Conservation (phyloP, 2,329 filamentous ascomycete genomes). For the Hymenoscyphus repandus region DNA sequence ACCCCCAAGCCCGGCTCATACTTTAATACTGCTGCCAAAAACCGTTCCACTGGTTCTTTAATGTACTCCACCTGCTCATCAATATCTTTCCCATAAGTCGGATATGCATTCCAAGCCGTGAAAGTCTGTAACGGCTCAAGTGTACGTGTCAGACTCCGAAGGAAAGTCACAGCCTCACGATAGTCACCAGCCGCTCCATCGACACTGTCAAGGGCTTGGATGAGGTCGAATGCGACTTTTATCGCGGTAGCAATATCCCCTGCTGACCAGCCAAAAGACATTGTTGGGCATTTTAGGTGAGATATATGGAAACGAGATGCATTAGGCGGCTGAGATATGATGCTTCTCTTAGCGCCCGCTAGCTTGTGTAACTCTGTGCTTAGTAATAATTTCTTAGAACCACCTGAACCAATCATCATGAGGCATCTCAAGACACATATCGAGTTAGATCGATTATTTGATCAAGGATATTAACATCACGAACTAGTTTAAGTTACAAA, state of each 20-base stretch:
- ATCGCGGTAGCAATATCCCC: constrained; percentile 9
- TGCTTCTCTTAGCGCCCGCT: too few species aligned
- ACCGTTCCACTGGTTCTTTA: constrained; percentile 7
- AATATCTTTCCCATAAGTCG: constrained; percentile 8
- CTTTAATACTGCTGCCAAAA: constrained; percentile 2
- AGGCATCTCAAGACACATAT: too few species aligned
- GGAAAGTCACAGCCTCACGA: constrained; percentile 12
- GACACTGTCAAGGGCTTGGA: constrained; percentile 7
- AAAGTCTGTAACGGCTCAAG: constrained; percentile 10
- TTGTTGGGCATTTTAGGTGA: neutral
- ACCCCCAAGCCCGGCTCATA: constrained; percentile 11
- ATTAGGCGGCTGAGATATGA: too few species aligned
- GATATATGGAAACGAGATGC: too few species aligned
- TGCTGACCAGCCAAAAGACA: constrained; percentile 12
- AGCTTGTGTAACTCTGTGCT: too few species aligned
- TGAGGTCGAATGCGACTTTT: constrained; percentile 2
- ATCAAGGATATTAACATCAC: too few species aligned
- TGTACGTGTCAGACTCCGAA: constrained; percentile 5
- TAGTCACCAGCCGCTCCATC: constrained; percentile 11
- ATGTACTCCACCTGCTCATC: constrained; percentile 5
- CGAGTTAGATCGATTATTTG: too few species aligned
- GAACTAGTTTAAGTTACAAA: too few species aligned
- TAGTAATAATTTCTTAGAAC: too few species aligned
- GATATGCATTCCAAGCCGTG: constrained; percentile 7
- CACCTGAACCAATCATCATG: too few species aligned